Evolutionary conservation across 2,329 filamentous ascomycete genomes (phyloP).

Genomic region (Pestalotiopsis sp.): DNA sequence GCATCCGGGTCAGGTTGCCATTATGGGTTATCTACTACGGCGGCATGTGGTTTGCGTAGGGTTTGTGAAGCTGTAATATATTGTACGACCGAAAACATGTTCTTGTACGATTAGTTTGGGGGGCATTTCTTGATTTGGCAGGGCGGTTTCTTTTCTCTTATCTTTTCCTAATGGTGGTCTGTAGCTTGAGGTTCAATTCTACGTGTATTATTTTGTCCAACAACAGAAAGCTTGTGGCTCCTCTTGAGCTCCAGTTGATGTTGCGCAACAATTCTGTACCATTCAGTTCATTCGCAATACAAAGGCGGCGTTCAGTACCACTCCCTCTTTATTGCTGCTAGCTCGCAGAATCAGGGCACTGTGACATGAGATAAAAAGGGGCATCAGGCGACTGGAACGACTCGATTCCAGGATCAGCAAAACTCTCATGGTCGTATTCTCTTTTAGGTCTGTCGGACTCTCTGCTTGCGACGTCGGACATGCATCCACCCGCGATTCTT

Average conservation of each 20-base stretch:
- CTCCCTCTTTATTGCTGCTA: not conserved
- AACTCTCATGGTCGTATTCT: not conserved
- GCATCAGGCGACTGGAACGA: not conserved
- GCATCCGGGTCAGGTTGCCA: not conserved
- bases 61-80: not conserved
- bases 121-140: not conserved
- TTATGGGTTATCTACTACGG: not conserved
- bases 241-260: too few relatives aligned
- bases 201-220: not conserved
- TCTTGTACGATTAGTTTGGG: not conserved
- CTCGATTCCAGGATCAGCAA: not conserved
- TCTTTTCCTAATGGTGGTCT: not conserved
- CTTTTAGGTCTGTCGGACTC: not conserved
- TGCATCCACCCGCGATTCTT: not conserved
- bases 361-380: not conserved
- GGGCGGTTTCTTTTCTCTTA: not conserved
- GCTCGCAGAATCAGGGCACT: not conserved
- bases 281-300: too few relatives aligned
- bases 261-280: too few relatives aligned
- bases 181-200: too few relatives aligned
- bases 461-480: not conserved
- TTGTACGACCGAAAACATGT: not conserved
- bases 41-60: not conserved
- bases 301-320: too few relatives aligned
- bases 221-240: too few relatives aligned